These are phyloP conservation scores for Parsonsia alboflavescens DNA, from an alignment of 257 asterid genomes.

Conservation along the genomic window DNA sequence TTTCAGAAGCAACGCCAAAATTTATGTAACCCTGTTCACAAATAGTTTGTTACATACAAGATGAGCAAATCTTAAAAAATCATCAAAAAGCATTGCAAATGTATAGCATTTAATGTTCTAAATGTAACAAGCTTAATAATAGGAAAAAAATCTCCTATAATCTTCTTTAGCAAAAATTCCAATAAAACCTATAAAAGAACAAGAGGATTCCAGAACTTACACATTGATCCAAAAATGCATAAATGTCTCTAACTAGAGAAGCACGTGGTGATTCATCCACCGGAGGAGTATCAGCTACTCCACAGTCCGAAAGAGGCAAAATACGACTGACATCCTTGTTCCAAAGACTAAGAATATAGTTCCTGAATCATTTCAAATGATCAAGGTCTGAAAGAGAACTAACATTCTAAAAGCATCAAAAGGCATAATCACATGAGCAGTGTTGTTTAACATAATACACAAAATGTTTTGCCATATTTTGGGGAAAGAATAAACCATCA, in stretches of 20 bases:
- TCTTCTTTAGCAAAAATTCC: constrained; percentile 15
- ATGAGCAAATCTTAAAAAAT: constrained; percentile 8
- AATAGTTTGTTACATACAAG: constrained; percentile 16
- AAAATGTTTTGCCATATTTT: background rate
- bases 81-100: background rate
- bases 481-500: background rate
- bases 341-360: constrained; percentile 79
- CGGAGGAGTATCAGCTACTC: constrained; percentile 50
- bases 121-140: constrained; percentile 7
- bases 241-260: constrained; percentile 69
- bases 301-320: constrained; percentile 73
- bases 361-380: constrained; percentile 53
- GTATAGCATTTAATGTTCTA: constrained; percentile 8
- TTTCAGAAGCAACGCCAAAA: constrained; percentile 78
- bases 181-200: constrained; percentile 6
- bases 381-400: constrained; percentile 22
- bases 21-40: constrained; percentile 80
- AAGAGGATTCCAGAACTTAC: constrained; percentile 49
- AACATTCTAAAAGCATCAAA: background rate
- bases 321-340: constrained; percentile 87
- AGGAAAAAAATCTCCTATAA: constrained; percentile 4
- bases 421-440: background rate
- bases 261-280: constrained; percentile 50
- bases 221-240: constrained; percentile 78
- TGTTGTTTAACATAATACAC: background rate